These are phyloP conservation scores for Ascomycota sp. DNA, from an alignment of 2,329 filamentous ascomycete species.

Conservation along the genomic window DNA sequence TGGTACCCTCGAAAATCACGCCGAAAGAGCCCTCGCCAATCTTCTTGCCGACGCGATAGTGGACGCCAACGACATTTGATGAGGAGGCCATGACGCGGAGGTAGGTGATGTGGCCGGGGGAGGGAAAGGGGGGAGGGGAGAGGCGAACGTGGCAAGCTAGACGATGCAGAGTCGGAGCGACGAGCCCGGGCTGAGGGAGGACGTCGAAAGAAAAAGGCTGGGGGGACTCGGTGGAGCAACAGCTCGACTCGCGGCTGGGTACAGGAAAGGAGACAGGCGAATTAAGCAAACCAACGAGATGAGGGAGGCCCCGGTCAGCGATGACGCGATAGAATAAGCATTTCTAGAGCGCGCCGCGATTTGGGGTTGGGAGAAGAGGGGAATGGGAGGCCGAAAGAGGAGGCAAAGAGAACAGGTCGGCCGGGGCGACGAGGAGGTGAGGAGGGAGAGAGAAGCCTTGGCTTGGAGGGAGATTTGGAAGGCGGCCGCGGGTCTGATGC, in stretches of 20 bases:
- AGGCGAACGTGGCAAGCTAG: too few relatives aligned
- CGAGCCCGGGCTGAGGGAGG: too few relatives aligned
- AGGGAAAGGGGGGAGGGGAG: not conserved
- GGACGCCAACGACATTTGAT: slow-evolving; percentile 94
- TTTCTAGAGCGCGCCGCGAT: slow-evolving; percentile 4
- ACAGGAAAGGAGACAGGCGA: slow-evolving; percentile 4
- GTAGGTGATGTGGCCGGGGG: not conserved
- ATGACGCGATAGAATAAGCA: slow-evolving; percentile 5
- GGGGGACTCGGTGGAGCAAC: too few relatives aligned
- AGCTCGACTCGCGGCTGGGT: too few relatives aligned
- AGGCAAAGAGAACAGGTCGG: not conserved
- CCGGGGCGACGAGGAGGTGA: not conserved
- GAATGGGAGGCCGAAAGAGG: not conserved
- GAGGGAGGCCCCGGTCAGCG: slow-evolving; percentile 4
- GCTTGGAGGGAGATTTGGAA: too few relatives aligned
- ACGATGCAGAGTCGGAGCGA: too few relatives aligned
- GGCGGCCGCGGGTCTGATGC: too few relatives aligned
- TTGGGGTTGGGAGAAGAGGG: not conserved
- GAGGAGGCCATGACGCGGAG: slow-evolving; percentile 52
- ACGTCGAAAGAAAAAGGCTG: too few relatives aligned
- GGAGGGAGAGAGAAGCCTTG: too few relatives aligned
- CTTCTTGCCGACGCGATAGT: slow-evolving; percentile 98
- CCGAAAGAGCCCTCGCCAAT: slow-evolving; percentile 97
- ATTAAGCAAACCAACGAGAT: slow-evolving; percentile 3
- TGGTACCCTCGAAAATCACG: slow-evolving; percentile 97